A percentile compares a stretch with the other conserved stretches of the same genome.
Conservation (phyloP, 2,329 filamentous ascomycete species). For the Colletotrichum orbiculare region DNA sequence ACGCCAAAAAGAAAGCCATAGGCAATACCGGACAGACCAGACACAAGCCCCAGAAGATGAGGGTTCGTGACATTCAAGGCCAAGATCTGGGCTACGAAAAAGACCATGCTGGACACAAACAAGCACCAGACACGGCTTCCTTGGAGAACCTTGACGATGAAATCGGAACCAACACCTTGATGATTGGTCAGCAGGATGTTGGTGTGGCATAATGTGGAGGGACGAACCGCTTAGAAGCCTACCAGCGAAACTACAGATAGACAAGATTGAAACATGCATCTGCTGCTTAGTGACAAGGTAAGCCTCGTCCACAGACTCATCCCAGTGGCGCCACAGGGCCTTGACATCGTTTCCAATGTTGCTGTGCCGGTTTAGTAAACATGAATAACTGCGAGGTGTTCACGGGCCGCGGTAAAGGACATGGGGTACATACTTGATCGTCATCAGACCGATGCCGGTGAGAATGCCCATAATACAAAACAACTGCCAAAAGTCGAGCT, state of each 20-base stretch:
- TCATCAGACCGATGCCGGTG: constrained; percentile 95
- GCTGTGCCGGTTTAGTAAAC: constrained; percentile 59
- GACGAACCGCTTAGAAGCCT: constrained; percentile 78
- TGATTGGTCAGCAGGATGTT: constrained; percentile 3
- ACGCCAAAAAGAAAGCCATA: constrained; percentile 97
- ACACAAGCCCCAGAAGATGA: constrained; percentile 80
- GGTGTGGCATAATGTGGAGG: neutral
- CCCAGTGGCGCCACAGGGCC: constrained; percentile 88
- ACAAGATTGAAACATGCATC: constrained; percentile 94
- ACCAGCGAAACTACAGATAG: constrained; percentile 85
- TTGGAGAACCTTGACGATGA: constrained; percentile 83
- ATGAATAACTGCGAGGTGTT: too few species aligned
- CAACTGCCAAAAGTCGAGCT: constrained; percentile 88
- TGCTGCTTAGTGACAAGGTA: constrained; percentile 87
- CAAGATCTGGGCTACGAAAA: constrained; percentile 81
- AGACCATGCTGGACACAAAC: constrained; percentile 79
- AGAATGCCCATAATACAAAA: constrained; percentile 90
- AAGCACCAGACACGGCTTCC: constrained; percentile 93
- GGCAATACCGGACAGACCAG: constrained; percentile 83
- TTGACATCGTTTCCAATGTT: constrained; percentile 94
- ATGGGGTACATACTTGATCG: constrained; percentile 82
- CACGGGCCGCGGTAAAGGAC: neutral
- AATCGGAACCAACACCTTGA: constrained; percentile 86
- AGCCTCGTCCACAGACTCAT: constrained; percentile 75
- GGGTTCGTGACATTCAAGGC: constrained; percentile 83